Conservation (phyloP, 1,139 yeast species). For the Geotrichum histeridarum region DNA sequence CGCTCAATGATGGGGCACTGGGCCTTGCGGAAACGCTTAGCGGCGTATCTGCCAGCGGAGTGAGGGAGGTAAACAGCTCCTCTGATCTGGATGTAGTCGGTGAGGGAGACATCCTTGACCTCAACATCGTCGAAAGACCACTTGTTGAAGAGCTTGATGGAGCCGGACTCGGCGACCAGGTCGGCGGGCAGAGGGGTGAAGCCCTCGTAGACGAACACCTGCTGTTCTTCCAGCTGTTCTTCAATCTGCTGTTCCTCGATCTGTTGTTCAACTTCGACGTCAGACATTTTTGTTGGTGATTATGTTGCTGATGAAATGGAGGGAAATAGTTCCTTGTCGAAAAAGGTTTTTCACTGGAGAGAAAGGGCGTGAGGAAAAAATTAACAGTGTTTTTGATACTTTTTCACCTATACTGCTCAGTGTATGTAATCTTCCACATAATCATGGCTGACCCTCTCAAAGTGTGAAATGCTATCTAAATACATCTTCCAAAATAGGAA, state of each 20-base stretch:
- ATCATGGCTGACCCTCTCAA: background rate
- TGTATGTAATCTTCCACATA: background rate
- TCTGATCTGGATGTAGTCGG: conserved; percentile 96
- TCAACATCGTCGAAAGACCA: conserved; percentile 98
- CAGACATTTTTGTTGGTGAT: conserved; percentile 29
- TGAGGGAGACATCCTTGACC: conserved; percentile 95
- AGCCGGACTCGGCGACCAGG: conserved; percentile 92
- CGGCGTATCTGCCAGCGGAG: conserved; percentile 99
- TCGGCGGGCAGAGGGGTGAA: conserved; percentile 91
- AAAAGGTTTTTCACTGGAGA: conserved; percentile 15
- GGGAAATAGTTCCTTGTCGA: conserved; percentile 16
- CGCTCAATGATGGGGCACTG: conserved; percentile 99
- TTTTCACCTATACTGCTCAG: background rate
- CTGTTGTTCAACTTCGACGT: conserved; percentile 21
- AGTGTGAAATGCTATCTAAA: too few relatives aligned
- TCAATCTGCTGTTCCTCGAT: conserved; percentile 18
- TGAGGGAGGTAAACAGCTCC: conserved; percentile 97
- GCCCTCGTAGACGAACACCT: conserved; percentile 27
- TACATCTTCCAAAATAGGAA: too few relatives aligned
- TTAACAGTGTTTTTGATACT: background rate
- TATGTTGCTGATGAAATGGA: conserved; percentile 16
- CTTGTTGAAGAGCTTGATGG: conserved; percentile 98
- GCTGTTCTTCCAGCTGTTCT: conserved; percentile 22
- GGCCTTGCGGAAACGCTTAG: conserved; percentile 99
- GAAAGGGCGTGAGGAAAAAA: conserved; percentile 11